These are phyloP conservation scores for Phytopythium sindhum DNA, from an alignment of 352 stramenopile genomes.

Conservation along the genomic window DNA sequence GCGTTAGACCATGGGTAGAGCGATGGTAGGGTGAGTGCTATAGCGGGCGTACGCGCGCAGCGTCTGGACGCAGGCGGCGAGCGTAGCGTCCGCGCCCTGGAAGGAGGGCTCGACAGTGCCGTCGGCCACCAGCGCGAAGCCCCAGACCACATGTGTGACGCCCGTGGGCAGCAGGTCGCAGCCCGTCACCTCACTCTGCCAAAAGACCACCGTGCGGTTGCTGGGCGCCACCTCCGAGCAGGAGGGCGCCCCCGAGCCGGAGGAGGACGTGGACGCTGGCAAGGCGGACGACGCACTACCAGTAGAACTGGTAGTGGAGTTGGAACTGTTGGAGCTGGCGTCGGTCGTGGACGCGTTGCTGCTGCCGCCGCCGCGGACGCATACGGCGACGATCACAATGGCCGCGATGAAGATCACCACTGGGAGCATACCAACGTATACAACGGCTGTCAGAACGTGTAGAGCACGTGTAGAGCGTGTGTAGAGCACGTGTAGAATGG, in stretches of 20 bases:
- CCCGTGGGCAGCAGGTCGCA: slow-evolving; percentile 68
- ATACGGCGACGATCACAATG: slow-evolving; percentile 37
- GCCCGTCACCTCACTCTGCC: slow-evolving; percentile 71
- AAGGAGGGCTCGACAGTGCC: slow-evolving; percentile 50
- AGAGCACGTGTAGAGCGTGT: not conserved
- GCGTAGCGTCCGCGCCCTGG: slow-evolving; percentile 51
- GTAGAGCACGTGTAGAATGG: not conserved
- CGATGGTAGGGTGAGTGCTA: not conserved
- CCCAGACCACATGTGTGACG: slow-evolving; percentile 74
- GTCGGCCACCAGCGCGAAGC: slow-evolving; percentile 64
- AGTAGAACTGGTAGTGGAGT: not conserved
- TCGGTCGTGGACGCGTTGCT: slow-evolving; percentile 5
- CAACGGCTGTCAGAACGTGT: not conserved
- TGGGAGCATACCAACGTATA: slow-evolving; percentile 5
- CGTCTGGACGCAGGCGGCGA: slow-evolving; percentile 50
- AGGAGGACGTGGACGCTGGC: slow-evolving; percentile 1
- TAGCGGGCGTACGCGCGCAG: slow-evolving; percentile 28
- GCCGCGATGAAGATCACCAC: slow-evolving; percentile 31
- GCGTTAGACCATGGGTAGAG: not conserved
- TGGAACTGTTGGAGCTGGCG: not conserved
- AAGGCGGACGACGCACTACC: slow-evolving; percentile 5
- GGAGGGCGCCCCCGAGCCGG: slow-evolving; percentile 9
- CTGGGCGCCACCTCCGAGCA: slow-evolving; percentile 31
- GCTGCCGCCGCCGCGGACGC: slow-evolving; percentile 21
- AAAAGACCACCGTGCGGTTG: slow-evolving; percentile 72